phyloP scores from a whole-genome alignment of 139 green algal genomes.

The Chlamydomonas applanata region DNA sequence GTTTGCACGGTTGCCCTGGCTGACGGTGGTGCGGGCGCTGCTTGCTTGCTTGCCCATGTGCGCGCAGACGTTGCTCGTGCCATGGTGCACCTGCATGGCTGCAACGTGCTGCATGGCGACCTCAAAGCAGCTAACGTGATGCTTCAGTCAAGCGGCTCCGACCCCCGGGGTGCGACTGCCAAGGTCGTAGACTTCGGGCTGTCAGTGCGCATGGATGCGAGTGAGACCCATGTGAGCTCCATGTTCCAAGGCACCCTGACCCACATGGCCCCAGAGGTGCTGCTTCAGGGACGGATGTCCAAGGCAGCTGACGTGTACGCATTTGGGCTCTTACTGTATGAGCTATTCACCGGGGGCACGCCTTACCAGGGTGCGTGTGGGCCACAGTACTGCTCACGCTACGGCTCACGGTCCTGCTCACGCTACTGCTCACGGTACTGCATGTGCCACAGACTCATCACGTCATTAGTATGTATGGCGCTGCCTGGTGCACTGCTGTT shows the following conservation, averaged over 20 bases:
- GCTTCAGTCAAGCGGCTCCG: background rate
- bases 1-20: no score
- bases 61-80: background rate
- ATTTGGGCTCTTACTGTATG: constrained; percentile 54
- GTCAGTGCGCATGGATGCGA: constrained; percentile 30
- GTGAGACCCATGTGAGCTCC: constrained; percentile 32
- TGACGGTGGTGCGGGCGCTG: no score
- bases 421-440: no score
- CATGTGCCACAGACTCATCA: no score
- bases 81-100: constrained; percentile 27
- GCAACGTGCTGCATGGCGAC: no score
- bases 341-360: constrained; percentile 37
- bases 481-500: no score
- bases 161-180: background rate
- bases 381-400: no score
- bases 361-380: constrained; percentile 20
- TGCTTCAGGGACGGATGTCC: constrained; percentile 1
- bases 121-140: no score
- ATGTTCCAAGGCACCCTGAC: constrained; percentile 33
- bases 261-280: constrained; percentile 27
- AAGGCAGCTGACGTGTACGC: constrained; percentile 17
- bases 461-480: no score
- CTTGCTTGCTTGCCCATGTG: constrained; percentile 17
- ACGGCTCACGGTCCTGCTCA: no score
- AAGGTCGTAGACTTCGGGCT: constrained; percentile 39